Conservation (phyloP, 306 rosid species). For the Gynostemma pentaphyllum region DNA sequence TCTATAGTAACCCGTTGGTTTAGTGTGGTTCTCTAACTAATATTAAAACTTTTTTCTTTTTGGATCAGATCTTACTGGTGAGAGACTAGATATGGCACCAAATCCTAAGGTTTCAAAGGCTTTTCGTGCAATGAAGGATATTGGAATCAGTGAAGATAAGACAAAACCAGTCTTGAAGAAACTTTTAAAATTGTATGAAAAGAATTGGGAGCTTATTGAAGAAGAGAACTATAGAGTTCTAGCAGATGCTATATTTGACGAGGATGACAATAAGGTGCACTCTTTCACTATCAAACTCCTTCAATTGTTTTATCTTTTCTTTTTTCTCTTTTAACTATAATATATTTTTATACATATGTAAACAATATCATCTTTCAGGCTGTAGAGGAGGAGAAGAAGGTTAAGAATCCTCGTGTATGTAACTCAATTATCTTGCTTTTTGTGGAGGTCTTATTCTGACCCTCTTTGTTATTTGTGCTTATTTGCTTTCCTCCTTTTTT, state of each 20-base stretch:
- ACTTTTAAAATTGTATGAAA: conserved; percentile 61
- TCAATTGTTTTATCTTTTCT: conserved; percentile 3
- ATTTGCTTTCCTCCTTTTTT: conserved; percentile 17
- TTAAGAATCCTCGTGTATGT: conserved; percentile 20
- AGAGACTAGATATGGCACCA: conserved; percentile 52
- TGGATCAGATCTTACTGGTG: no score
- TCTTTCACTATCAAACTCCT: not conserved
- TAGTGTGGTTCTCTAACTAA: not conserved
- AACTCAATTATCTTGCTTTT: conserved; percentile 3
- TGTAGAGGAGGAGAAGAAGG: conserved; percentile 22
- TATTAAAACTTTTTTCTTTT: not conserved
- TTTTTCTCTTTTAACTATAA: not conserved
- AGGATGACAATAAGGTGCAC: conserved; percentile 50
- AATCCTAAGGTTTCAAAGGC: conserved; percentile 52
- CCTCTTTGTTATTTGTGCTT: conserved; percentile 6
- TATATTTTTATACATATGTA: conserved; percentile 5
- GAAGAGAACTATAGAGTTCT: conserved; percentile 80
- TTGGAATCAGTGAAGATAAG: conserved; percentile 53
- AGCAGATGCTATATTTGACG: conserved; percentile 80
- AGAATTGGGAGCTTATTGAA: conserved; percentile 84
- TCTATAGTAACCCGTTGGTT: not conserved
- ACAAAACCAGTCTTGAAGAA: conserved; percentile 70
- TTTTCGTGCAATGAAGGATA: conserved; percentile 52
- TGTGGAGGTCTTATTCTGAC: conserved; percentile 1
- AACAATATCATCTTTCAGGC: conserved; percentile 25